Conservation (phyloP, 345 rosid genomes). For the Luvunga scandens region DNA sequence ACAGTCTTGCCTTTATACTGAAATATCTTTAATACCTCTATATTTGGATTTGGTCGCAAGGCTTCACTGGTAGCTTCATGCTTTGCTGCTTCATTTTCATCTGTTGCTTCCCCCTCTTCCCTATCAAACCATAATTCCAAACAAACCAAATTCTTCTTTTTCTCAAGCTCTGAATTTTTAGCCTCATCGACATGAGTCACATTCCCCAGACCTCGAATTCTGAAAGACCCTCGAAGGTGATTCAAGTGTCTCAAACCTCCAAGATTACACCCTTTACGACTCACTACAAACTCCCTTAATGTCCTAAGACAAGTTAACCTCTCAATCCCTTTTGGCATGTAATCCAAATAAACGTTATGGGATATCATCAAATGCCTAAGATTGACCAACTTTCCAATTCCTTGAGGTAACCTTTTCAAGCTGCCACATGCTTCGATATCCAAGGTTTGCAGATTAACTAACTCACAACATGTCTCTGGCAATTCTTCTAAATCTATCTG, state of each 20-base stretch:
- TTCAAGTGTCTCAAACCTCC: background rate
- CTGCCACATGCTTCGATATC: fast-evolving
- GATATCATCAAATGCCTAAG: constrained; percentile 4
- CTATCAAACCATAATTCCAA: constrained; percentile 15
- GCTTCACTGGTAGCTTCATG: background rate
- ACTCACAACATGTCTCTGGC: constrained; percentile 10
- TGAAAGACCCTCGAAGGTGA: background rate
- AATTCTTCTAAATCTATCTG: background rate
- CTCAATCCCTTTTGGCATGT: constrained; percentile 16
- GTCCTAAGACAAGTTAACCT: constrained; percentile 3
- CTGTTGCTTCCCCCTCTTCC: background rate
- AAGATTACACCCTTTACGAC: background rate
- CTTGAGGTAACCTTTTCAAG: background rate
- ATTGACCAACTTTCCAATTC: background rate
- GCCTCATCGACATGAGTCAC: background rate
- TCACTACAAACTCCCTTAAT: background rate
- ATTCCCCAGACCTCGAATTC: background rate
- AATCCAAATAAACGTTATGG: too few species aligned
- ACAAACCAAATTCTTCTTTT: background rate
- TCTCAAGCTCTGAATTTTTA: background rate
- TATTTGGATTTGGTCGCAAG: background rate
- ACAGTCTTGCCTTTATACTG: background rate
- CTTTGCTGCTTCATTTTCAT: too few species aligned
- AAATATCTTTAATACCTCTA: background rate
- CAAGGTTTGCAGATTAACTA: constrained; percentile 12